Percentiles rank a stretch among this genome's conserved stretches.
These are phyloP conservation scores for Capsicum pubescens DNA, from an alignment of 257 asterid species.

Conservation along the genomic window DNA sequence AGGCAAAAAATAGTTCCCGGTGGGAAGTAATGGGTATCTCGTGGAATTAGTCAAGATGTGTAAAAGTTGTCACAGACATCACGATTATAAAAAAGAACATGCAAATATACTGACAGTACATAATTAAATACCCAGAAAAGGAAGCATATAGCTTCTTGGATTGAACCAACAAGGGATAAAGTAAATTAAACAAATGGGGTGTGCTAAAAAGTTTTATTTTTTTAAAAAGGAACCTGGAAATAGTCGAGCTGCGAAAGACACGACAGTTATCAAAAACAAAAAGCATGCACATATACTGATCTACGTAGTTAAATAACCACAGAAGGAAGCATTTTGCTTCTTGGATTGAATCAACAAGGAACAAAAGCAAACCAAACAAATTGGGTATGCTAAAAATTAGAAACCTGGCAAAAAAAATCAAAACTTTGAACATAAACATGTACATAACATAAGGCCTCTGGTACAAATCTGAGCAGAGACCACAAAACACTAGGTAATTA, in stretches of 20 bases:
- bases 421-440: slow-evolving; percentile 16
- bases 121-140: neutral
- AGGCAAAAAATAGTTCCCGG: too few relatives aligned
- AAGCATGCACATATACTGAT: neutral
- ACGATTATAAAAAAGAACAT: too few relatives aligned
- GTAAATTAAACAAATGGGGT: neutral
- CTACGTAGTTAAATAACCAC: neutral
- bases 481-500: too few relatives aligned
- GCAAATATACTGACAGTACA: too few relatives aligned
- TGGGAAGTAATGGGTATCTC: too few relatives aligned
- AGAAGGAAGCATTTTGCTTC: neutral
- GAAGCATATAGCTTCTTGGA: neutral
- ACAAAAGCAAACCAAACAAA: neutral
- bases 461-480: too few relatives aligned
- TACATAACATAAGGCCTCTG: too few relatives aligned
- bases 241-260: too few relatives aligned
- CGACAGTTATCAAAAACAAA: slow-evolving; percentile 26
- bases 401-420: slow-evolving; percentile 45
- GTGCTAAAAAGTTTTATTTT: neutral
- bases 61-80: too few relatives aligned
- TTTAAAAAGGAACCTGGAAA: slow-evolving; percentile 38
- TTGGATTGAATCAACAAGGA: too few relatives aligned
- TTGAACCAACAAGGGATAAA: neutral
- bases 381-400: neutral
- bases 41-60: too few relatives aligned